phyloP scores from a whole-genome alignment of 345 rosid species.

The Trapa bicornis region DNA sequence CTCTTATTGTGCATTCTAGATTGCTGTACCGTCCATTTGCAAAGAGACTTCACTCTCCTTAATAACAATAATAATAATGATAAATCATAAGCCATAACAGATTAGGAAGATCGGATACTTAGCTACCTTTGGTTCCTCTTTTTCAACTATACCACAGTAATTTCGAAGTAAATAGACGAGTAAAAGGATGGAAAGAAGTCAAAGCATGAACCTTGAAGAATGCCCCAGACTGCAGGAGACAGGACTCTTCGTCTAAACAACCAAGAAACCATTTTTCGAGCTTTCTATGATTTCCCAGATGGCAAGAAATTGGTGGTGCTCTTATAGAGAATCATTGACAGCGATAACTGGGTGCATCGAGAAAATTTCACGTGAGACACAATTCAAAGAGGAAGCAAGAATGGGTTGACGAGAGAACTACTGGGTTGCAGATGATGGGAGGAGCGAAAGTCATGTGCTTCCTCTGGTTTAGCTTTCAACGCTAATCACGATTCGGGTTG shows the following conservation, averaged over 20 bases:
- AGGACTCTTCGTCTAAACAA: slow-evolving; percentile 47
- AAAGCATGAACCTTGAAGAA: slow-evolving; percentile 40
- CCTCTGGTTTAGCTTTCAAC: background rate
- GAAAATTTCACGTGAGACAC: background rate
- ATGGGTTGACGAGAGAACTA: background rate
- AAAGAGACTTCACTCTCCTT: background rate
- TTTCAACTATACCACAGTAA: background rate
- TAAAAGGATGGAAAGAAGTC: background rate
- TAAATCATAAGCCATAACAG: background rate
- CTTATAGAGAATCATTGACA: background rate
- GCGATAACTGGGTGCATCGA: background rate
- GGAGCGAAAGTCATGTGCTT: slow-evolving; percentile 6
- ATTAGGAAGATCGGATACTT: background rate
- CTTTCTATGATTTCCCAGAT: background rate
- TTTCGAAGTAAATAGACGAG: background rate
- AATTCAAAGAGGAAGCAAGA: background rate
- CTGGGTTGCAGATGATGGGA: background rate
- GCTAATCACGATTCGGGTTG: slow-evolving; percentile 4
- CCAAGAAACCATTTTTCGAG: slow-evolving; percentile 29
- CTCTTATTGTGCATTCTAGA: background rate
- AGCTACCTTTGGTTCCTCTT: background rate
- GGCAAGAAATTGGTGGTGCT: background rate
- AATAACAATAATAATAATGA: background rate
- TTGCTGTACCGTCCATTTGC: background rate
- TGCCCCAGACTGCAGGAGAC: slow-evolving; percentile 34